Evolutionary conservation across 2,329 filamentous ascomycete species (phyloP).

Genomic region (Sporothrix globosa): DNA sequence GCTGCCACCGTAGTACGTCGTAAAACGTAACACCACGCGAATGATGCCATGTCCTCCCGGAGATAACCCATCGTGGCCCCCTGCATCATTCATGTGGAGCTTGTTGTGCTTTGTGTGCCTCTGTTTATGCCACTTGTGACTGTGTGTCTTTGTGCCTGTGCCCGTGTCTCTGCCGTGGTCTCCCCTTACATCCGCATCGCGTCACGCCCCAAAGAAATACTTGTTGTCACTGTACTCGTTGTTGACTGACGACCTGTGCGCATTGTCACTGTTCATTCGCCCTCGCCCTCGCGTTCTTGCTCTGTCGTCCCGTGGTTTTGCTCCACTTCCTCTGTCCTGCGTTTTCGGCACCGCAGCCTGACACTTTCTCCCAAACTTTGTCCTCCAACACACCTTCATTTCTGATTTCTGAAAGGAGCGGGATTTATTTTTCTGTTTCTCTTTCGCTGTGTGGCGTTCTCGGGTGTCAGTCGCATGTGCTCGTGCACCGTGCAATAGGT

Average conservation of each 20-base stretch:
- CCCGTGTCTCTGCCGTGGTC: background rate
- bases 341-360: constrained; percentile 15
- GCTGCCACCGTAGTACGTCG: too few species aligned
- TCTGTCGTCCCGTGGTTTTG: background rate
- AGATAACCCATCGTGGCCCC: constrained; percentile 9
- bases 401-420: background rate
- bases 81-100: background rate
- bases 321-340: background rate
- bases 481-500: background rate
- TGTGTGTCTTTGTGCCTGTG: background rate
- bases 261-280: background rate
- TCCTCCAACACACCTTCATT: background rate
- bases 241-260: background rate
- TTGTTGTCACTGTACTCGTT: background rate
- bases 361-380: background rate
- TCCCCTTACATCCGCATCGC: constrained; percentile 14
- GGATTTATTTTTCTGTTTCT: background rate
- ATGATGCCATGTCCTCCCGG: constrained; percentile 20
- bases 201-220: constrained; percentile 1
- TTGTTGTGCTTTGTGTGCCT: background rate
- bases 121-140: background rate
- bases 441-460: background rate
- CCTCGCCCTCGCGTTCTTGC: constrained; percentile 3
- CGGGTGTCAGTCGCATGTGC: background rate
- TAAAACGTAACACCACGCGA: background rate